Conservation (phyloP, 2,329 filamentous ascomycete genomes). For the Ciborinia camelliae region DNA sequence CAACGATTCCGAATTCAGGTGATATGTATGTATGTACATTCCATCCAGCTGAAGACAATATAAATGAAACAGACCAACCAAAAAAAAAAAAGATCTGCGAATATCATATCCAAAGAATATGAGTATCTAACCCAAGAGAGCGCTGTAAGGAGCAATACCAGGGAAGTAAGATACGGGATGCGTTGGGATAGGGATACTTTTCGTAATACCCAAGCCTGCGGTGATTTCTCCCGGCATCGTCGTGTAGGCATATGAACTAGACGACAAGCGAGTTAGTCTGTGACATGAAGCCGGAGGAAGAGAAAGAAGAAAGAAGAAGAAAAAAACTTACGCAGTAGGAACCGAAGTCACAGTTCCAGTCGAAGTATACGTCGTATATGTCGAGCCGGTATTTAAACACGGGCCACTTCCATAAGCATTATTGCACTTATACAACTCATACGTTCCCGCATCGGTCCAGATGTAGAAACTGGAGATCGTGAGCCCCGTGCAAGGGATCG, state of each 20-base stretch:
- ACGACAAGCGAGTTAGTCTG: slow-evolving; percentile 5
- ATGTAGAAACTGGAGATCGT: slow-evolving; percentile 50
- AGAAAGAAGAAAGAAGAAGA: not conserved
- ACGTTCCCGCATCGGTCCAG: slow-evolving; percentile 48
- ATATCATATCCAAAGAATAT: not conserved
- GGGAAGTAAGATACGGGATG: slow-evolving; percentile 25
- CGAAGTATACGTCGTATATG: slow-evolving; percentile 22
- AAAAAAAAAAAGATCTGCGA: not conserved
- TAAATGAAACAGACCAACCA: not conserved
- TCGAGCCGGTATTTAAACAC: slow-evolving; percentile 40
- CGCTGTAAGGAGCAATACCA: slow-evolving; percentile 23
- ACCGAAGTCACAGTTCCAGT: slow-evolving; percentile 19
- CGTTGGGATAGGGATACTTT: slow-evolving; percentile 28
- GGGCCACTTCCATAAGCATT: slow-evolving; percentile 49
- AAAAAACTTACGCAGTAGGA: slow-evolving; percentile 20
- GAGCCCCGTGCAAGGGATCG: slow-evolving; percentile 51
- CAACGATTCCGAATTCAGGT: not conserved
- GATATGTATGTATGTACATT: not conserved
- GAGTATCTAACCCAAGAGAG: slow-evolving; percentile 20
- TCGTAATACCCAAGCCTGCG: slow-evolving; percentile 24
- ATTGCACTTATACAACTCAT: slow-evolving; percentile 45
- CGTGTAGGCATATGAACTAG: slow-evolving; percentile 23
- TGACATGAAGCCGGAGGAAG: too few relatives aligned
- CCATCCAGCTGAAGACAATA: not conserved
- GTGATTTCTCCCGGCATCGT: slow-evolving; percentile 30